These are phyloP conservation scores for Pseudogymnoascus sp. DNA, from an alignment of 2,329 filamentous ascomycete genomes.

Conservation along the genomic window DNA sequence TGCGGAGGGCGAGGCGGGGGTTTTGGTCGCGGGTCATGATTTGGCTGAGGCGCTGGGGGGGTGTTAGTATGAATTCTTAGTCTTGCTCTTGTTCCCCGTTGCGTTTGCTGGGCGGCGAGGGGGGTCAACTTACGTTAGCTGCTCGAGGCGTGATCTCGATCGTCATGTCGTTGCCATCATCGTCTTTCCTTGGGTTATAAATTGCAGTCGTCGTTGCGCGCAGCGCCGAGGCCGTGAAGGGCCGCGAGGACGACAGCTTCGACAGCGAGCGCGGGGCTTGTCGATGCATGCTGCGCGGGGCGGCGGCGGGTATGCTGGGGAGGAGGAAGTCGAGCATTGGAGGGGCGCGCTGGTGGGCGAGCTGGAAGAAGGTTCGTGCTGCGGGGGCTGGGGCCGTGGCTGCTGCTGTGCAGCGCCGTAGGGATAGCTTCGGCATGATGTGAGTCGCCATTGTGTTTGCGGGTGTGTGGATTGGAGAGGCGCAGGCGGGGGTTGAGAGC, in stretches of 20 bases:
- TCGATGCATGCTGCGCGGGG: not conserved
- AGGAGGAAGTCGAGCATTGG: conserved; percentile 25
- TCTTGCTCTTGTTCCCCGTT: not conserved
- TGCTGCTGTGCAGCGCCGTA: conserved; percentile 14
- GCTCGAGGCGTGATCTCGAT: conserved; percentile 80
- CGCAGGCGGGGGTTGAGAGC: not conserved
- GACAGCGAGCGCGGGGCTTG: not conserved
- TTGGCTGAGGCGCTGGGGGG: conserved; percentile 33
- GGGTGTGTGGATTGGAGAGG: not conserved
- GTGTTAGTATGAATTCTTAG: conserved; percentile 6
- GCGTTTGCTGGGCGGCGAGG: not conserved
- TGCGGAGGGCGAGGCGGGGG: conserved; percentile 75
- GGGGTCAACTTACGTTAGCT: conserved; percentile 51
- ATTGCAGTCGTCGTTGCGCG: conserved; percentile 43
- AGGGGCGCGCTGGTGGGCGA: conserved; percentile 19
- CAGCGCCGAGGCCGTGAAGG: conserved; percentile 18
- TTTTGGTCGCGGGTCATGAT: conserved; percentile 68
- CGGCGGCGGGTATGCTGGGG: conserved; percentile 13
- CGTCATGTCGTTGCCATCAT: conserved; percentile 74
- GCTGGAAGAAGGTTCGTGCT: conserved; percentile 23
- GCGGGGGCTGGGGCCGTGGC: conserved; percentile 15
- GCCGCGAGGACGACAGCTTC: conserved; percentile 9
- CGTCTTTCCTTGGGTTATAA: conserved; percentile 68
- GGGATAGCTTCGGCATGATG: conserved; percentile 18
- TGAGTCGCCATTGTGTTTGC: conserved; percentile 21